Percentiles rank a stretch among this genome's conserved stretches.
These are phyloP conservation scores for Metroxylon sagu DNA, from an alignment of 176 grass and related monocot species.

Conservation along the genomic window DNA sequence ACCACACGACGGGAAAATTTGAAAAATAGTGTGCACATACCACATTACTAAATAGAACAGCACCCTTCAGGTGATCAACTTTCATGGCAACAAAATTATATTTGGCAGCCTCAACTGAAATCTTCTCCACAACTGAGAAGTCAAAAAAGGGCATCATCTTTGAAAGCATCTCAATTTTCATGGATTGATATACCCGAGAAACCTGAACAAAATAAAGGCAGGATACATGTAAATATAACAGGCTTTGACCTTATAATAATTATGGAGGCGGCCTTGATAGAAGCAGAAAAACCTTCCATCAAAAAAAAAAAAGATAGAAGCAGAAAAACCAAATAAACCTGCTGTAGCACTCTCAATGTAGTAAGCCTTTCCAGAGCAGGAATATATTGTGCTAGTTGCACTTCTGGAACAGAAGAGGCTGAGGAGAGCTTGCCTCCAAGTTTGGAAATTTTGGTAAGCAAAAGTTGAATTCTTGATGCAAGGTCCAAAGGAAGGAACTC, in stretches of 20 bases:
- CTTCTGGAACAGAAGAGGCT: conserved; percentile 82
- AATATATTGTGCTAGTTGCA: conserved; percentile 68
- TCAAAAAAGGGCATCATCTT: conserved; percentile 94
- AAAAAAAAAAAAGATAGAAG: not conserved
- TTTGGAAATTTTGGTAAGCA: conserved; percentile 82
- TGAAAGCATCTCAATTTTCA: conserved; percentile 81
- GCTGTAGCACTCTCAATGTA: conserved; percentile 73
- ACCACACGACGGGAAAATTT: not conserved
- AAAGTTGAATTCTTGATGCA: conserved; percentile 58
- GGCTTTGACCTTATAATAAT: too few relatives aligned
- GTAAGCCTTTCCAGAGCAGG: conserved; percentile 76
- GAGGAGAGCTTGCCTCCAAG: conserved; percentile 83
- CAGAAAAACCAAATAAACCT: conserved; percentile 30
- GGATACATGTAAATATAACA: not conserved
- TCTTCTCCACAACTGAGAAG: conserved; percentile 80
- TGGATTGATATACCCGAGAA: conserved; percentile 68
- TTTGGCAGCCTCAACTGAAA: conserved; percentile 86
- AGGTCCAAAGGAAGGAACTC: conserved; percentile 83
- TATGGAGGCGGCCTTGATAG: too few relatives aligned
- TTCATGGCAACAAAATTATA: conserved; percentile 93
- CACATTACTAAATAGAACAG: conserved; percentile 85
- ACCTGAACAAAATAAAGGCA: conserved; percentile 41
- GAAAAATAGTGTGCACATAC: conserved; percentile 29
- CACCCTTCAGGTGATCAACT: conserved; percentile 75
- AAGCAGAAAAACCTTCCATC: not conserved